These are phyloP conservation scores for Ploettnerulaceae sp. DNA, from an alignment of 2,329 filamentous ascomycete genomes.

Conservation along the genomic window DNA sequence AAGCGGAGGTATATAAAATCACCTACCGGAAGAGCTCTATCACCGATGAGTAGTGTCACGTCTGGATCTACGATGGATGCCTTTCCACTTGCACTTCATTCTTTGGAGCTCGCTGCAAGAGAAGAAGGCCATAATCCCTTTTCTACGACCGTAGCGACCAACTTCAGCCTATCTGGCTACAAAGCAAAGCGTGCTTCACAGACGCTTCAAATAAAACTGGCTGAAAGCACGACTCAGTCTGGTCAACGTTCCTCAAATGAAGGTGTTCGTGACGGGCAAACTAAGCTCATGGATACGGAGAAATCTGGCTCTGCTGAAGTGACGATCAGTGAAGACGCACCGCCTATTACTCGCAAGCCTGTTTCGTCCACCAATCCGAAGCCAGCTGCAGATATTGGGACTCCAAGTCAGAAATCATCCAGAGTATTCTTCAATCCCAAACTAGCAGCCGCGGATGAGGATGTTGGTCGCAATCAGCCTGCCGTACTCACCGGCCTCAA, in stretches of 20 bases:
- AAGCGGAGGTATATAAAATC: neutral
- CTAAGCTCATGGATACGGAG: too few species aligned
- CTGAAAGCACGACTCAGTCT: neutral
- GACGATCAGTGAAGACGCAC: too few species aligned
- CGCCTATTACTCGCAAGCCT: constrained; percentile 4
- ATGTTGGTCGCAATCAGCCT: neutral
- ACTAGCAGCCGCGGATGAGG: neutral
- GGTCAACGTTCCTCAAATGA: too few species aligned
- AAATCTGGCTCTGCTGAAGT: too few species aligned
- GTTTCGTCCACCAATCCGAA: neutral
- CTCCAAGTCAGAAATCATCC: neutral
- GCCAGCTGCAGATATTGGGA: neutral
- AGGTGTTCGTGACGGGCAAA: too few species aligned
- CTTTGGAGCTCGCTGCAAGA: constrained; percentile 16
- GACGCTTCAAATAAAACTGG: constrained; percentile 4
- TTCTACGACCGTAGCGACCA: constrained; percentile 27
- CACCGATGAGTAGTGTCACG: constrained; percentile 18
- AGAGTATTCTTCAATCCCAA: neutral
- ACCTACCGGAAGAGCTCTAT: constrained; percentile 4
- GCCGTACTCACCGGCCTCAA: neutral
- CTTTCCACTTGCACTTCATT: constrained; percentile 25
- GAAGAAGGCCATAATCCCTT: constrained; percentile 11
- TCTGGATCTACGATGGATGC: constrained; percentile 20
- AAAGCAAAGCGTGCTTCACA: constrained; percentile 15
- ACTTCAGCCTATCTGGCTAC: constrained; percentile 29